Conservation (phyloP, 73 alveolate genomes). For the Blepharisma japonicum region DNA sequence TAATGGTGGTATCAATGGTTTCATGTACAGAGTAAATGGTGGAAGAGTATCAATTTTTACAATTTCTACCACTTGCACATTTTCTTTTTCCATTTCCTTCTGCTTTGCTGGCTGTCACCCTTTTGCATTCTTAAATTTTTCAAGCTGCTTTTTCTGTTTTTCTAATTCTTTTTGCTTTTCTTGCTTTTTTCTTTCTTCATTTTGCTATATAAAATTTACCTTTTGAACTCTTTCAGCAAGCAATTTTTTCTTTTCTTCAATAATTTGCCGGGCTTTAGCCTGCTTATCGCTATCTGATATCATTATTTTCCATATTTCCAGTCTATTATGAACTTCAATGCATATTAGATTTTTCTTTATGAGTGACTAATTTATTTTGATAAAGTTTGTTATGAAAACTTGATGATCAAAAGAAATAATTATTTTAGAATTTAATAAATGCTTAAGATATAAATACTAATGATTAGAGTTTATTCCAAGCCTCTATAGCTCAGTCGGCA, state of each 20-base stretch:
- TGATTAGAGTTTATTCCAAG: neutral
- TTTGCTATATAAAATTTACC: conserved; percentile 2
- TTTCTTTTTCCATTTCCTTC: neutral
- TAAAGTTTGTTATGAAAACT: no score
- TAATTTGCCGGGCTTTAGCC: neutral
- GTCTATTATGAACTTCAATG: no score
- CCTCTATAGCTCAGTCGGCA: conserved; percentile 34
- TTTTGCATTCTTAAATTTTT: neutral
- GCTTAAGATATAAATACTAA: no score
- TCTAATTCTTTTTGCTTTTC: conserved; percentile 1
- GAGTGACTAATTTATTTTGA: no score
- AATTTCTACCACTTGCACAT: neutral
- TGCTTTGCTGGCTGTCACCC: neutral
- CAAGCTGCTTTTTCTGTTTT: conserved; percentile 14
- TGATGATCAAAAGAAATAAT: no score
- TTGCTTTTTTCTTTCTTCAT: conserved; percentile 2
- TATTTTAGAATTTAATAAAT: no score
- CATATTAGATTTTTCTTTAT: no score
- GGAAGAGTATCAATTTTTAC: neutral
- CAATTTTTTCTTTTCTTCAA: conserved; percentile 12
- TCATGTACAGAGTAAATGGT: no score
- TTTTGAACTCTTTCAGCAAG: conserved; percentile 8
- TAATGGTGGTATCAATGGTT: no score
- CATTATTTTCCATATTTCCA: neutral
- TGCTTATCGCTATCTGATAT: neutral